Evolutionary conservation across 2,329 filamentous ascomycete genomes (phyloP), one percentile per base, ranked within the genome.

Genomic region (Hansfordia pulvinata): DNA sequence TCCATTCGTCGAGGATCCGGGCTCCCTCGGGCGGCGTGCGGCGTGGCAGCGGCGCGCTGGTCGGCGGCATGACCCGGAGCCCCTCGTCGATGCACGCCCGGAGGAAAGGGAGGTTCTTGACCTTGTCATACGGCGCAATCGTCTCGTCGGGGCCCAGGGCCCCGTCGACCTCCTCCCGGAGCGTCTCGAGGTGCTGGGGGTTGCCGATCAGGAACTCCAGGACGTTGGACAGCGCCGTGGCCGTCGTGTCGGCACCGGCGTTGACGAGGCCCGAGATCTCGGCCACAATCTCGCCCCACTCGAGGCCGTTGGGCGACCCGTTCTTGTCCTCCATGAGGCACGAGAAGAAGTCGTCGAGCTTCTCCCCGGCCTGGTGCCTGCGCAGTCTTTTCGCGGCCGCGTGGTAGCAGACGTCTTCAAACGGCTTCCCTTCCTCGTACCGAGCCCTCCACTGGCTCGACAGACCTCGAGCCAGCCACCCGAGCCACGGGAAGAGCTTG

Each of bases 321-420:
- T 54, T 47, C 28, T 51, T 57, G 26, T 58, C 50, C 8, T 60
- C 60, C 61, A 74, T 66, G 5, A 73, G 41, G 1, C 56, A 53
- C 27, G 60, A 52, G 49, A 74, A 71, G 45, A 74, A 72, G 36
- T 74, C 69, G 23, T 67, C 59, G 0, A 72, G 52, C 32, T 62
- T 63, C 42, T 73, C 67, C 14, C 67, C 66, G 52, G 43, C 7
- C 54, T 50, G 24, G 35, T 66, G 63, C 4, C 61, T 47, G 30
- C 53, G 37, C 11, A 65, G 40, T 1, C 62, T 53, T 20, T 57
- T 39, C 2, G 46, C 53, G 1, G 60, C 50, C 2, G 58, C 58
- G 22, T 55, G 50, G 27, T 50, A 43, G 4, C 54, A 50, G 26
- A 64, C 52, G n/a, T 52, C 51, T 11, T 55, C 26, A 7, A 39